Base-by-base conservation (phyloP, 192 early-diverging fungal genomes). In the Geranomyces variabilis region DNA sequence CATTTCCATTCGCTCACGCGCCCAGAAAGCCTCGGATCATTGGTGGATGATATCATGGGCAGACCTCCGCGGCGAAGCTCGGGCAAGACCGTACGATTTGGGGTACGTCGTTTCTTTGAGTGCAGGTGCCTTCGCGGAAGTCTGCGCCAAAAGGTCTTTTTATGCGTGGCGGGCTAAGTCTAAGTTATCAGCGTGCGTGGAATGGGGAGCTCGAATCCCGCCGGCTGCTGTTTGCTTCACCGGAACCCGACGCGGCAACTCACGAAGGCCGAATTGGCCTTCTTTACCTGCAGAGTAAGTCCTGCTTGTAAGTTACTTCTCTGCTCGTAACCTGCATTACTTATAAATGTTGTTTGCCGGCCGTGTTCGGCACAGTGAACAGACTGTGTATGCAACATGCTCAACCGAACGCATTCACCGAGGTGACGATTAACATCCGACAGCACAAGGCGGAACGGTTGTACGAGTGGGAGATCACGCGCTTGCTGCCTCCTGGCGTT, bases 181-280 rank as follows among this genome's bases (percentile, higher is more conserved):
- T n/a, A n/a, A n/a, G n/a, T n/a, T n/a, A n/a, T n/a, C n/a, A 71
- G 70, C 41, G 70, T 17, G 70, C 70, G 19, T 71, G 70, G 70
- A 71, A 71, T 19, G 70, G 70, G 17, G 70, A 71, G 26, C 49
- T 71, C 9, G 70, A 71, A 64, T 34, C 58, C 6, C 36, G 49
- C 15, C 36, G 36, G 12, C 22, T 71, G 5, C 0, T 70, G 6
- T 68, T 36, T 48, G 15, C 45, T 19, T 28, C 21, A n/a, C 48
- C 66, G 26, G 51, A 68, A 1, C 24, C 17, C 26, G 24, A 0
- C 66, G 34, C n/a, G 45, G 30, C 24, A 8, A 48, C 4, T 12
- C 26, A 31, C 29, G 58, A 70, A 13, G 58, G 33, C 31, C 68
- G 68, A 21, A 70, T 57, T 15, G 68, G 68, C 17, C 22, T 70